Conservation (phyloP, 1,284 basidiomycete species). For the Trametes sp. region DNA sequence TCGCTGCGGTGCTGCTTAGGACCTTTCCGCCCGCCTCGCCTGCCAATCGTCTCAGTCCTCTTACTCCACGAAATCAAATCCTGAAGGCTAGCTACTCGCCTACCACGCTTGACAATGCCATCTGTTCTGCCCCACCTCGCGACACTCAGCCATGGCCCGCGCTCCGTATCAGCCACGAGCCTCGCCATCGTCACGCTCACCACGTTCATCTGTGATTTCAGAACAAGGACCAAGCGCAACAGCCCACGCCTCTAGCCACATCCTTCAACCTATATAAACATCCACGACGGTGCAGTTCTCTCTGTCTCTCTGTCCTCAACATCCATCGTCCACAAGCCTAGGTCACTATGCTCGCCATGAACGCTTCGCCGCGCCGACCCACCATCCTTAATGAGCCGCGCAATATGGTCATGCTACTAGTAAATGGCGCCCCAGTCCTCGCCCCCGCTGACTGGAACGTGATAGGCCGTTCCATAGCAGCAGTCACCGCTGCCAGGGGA, state of each 20-base stretch:
- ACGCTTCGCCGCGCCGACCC: neutral
- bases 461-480: too few species aligned
- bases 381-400: too few species aligned
- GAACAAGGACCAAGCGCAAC: conserved; percentile 20
- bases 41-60: neutral
- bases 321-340: neutral
- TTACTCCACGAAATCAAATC: neutral
- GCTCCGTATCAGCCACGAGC: conserved; percentile 10
- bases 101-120: neutral
- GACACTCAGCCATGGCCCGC: neutral
- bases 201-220: conserved; percentile 6
- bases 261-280: conserved; percentile 6
- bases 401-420: too few species aligned
- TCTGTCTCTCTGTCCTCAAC: neutral
- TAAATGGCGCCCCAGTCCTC: too few species aligned
- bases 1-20: neutral
- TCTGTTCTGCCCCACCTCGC: neutral
- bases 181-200: conserved; percentile 5
- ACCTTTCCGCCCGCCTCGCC: neutral
- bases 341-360: conserved; percentile 1
- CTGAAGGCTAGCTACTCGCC: neutral
- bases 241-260: conserved; percentile 13
- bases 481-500: too few species aligned
- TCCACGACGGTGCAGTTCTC: neutral
- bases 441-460: too few species aligned